Base-by-base conservation (phyloP, 2,329 filamentous ascomycete species). In the Ceratocystis cacaofunesta region DNA sequence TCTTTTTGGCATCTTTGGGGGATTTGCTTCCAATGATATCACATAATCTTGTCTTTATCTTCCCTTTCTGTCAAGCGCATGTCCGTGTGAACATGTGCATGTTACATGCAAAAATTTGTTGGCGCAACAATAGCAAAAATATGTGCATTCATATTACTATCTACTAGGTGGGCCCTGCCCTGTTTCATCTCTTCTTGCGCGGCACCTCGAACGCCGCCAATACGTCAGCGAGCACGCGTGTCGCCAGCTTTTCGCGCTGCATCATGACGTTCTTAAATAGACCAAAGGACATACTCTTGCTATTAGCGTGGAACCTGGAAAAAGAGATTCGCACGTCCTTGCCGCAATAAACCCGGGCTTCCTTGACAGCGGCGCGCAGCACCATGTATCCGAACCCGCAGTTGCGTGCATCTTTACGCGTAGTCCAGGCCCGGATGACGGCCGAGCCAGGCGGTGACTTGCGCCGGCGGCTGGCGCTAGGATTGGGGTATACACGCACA, bases 351-450 rank as follows among this genome's bases (percentile, higher is more conserved):
- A 85, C 84, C 70, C 82, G 82, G 67, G 87, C 86, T 65, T 87
- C 73, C 66, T 80, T 79, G 1, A 92, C 85, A 1, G 88, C 89
- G 70, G 89, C 87, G 69, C 87, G 82, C 61, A 96, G 78, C 70
- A 96, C 75, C 41, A 85, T 86, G 50, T 78, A 80, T 2, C 90
- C 91, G 28, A 95, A 78, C 0, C 90, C 90, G 68, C 84, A 83
- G 41, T 82, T 79, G 30, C 91, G 81, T 73, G 90, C 90, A 69
- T 80, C 79, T 62, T 85, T 75, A 72, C 80, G 80, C 1, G 90
- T 89, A 1, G 90, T 92, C 90, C 91, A 96, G 1, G 88, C 90
- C 32, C 88, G 83, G 66, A 96, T 86, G 61, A 90, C 78, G 7
- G 86, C 88, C 68, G 81, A 82, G 63, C 86, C 87, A 44, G 65